Base-by-base conservation (phyloP, 441 rosid species). In the Eruca vesicaria region DNA sequence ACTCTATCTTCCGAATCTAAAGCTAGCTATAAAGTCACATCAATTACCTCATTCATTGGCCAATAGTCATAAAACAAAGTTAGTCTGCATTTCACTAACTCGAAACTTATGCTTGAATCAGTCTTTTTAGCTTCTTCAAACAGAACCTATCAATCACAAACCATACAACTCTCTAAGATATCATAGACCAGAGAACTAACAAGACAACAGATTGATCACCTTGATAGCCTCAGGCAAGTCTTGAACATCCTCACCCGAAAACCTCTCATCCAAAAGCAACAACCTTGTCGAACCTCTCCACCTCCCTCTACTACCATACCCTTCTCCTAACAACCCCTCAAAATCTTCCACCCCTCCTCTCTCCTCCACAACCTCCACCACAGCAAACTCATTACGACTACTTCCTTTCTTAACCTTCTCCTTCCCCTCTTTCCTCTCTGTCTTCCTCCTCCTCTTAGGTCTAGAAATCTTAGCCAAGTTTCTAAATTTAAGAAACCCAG, bases 231-330 rank as follows among this genome's bases (percentile, higher is more conserved):
- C 87, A 11, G 99, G 97, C 79, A 94, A 80, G 69, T 89, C 89
- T 58, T 89, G 85, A 41, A 87, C 70, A 69, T 66, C 72, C 71
- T 81, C 88, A 69, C 82, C 83, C 0, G 85, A 81, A 63, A 79
- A 85, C 50, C 78, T 82, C 82, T 94, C 96, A 79, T 92, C 99
- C 82, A 92, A 86, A 80, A 95, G 96, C 87, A 95, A 80, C 85
- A 94, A 72, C 70, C 98, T 90, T 35, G 98, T 94, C 1, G 98
- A 82, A 23, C 97, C 96, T 31, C 76, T 87, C 98, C 99, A 94
- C 71, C 75, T 85, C 76, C 71, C 80, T 66, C 86, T 81, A 53
- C 88, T 86, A 72, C 73, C 81, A 69, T 86, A 90, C 12, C 82
- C 96, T 70, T 88, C 86, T 76, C 97, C 99, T 0, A 94, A 67